Conservation (phyloP, 2,329 filamentous ascomycete genomes). For the Aspergillus floridensis region DNA sequence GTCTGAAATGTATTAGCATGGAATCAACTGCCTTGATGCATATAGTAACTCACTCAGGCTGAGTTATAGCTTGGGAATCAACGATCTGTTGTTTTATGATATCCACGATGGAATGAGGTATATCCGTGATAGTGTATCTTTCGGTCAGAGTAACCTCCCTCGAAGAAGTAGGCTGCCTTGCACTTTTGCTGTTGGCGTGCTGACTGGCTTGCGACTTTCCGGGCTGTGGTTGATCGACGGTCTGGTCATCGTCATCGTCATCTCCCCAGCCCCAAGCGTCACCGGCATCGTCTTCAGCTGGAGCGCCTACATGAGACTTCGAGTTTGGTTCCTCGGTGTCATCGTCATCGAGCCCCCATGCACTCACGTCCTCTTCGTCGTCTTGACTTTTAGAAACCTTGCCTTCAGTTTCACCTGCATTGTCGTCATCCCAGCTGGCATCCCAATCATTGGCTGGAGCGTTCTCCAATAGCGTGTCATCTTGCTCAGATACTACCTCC, state of each 20-base stretch:
- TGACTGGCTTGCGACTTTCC: constrained; percentile 18
- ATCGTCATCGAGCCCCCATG: constrained; percentile 52
- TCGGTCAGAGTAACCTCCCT: constrained; percentile 77
- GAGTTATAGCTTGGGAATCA: constrained; percentile 41
- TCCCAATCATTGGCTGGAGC: constrained; percentile 66
- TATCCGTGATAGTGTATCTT: constrained; percentile 81
- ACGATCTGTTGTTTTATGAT: constrained; percentile 42
- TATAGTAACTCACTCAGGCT: constrained; percentile 34
- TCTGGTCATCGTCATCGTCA: constrained; percentile 49
- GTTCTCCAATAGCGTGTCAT: constrained; percentile 61
- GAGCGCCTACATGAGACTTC: constrained; percentile 18
- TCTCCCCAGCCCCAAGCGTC: constrained; percentile 89
- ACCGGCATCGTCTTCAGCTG: constrained; percentile 40
- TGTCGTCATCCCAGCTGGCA: constrained; percentile 73
- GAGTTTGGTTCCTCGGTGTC: constrained; percentile 22
- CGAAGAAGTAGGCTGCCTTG: constrained; percentile 21
- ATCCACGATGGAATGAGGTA: constrained; percentile 70
- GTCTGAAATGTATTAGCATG: constrained; percentile 26
- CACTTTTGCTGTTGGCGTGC: constrained; percentile 23
- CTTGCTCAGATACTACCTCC: constrained; percentile 69
- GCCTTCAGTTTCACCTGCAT: constrained; percentile 40
- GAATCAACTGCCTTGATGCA: not conserved
- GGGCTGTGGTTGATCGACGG: constrained; percentile 17
- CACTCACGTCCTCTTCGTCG: constrained; percentile 48
- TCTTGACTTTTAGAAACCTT: constrained; percentile 22